Evolutionary conservation across 2,329 filamentous ascomycete species (phyloP), one percentile per base, ranked within the genome.

Genomic region (Scytalidium sp.): DNA sequence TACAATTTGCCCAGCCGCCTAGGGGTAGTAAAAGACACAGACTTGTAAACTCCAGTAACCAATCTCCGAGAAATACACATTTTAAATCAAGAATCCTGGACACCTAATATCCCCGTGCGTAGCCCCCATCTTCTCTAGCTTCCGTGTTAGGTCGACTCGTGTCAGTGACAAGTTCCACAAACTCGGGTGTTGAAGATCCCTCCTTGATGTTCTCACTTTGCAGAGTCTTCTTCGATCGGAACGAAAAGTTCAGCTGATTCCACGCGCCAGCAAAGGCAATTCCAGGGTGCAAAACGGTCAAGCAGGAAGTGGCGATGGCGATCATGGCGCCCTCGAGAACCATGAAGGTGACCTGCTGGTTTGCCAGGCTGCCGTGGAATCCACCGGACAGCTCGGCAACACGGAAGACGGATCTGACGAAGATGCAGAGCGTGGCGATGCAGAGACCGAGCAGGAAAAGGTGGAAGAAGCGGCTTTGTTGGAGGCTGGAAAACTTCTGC

Each of bases 341-440:
- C 56, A 76, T 74, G 55, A 76, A 76, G 2, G 68, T 55, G 0
- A 61, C 61, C 56, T 77, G 61, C 41, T 75, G 62, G 45, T 62
- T 64, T 50, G 79, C 75, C 49, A 83, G 60, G 15, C 67, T 58
- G 1, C 78, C 76, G 9, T 57, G 60, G 69, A 77, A 83, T 4
- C 80, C 80, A 21, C 76, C 70, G 47, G 70, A 73, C 50, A 84
- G 61, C 65, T 84, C 80, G 1, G 75, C 75, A 23, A 81, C 76
- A 43, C 81, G 74, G 58, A 79, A 84, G 22, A 78, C 71, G 36
- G 72, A 78, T 19, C 81, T 68, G 20, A 78, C 73, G 47, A 82
- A 74, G 56, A 84, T 78, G 44, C 70, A 73, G 3, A 82, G 42
- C 15, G 78, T 81, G 42, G 81, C 73, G 56, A 78, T 83, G 36